Evolutionary conservation across 352 stramenopile species (phyloP), one percentile per base, ranked within the genome.

Genomic region (Pythium sp.): DNA sequence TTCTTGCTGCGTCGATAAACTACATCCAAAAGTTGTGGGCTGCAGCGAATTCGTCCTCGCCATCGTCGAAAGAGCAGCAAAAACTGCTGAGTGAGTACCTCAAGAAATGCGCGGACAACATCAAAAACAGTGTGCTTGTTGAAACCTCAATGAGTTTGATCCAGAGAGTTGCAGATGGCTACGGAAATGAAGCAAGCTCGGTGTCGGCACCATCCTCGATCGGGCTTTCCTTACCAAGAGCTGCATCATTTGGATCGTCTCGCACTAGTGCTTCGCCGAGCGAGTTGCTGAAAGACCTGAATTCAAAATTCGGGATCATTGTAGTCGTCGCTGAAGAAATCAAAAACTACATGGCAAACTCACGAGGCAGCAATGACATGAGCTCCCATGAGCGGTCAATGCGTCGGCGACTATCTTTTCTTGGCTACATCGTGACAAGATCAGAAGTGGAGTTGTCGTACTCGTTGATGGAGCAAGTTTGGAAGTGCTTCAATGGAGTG

Each of bases 141-240:
- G 80, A 92, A 62, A 89, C 81, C n/a, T 90, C 86, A 0, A 90
- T 93, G 81, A 84, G 74, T 62, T 77, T 96, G 43, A 84, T 96
- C 38, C 76, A 92, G 56, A 78, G 79, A 9, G 77, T 96, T 26
- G 81, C 81, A 8, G 79, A 91, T 12, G 71, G 72, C 26, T 86
- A 76, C 62, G 85, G 81, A 30, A 78, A 63, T 15, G 78, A 71
- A n/a, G 54, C 68, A 2, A 75, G 69, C 24, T 75, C 72, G 15
- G 73, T 69, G 30, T 79, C 77, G 66, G 60, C 70, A 51, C 73
- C 68, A 49, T 88, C 81, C 6, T 78, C 78, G 20, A 57, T 67
- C 15, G 66, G 66, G 2, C 64, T 91, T 26, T 79, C 73, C 2
- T 71, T 81, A 34, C 71, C 76, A 3, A 68, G 72, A 71, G 63